Base-by-base conservation (phyloP, 257 asterid genomes). In the Rubia yunnanensis region DNA sequence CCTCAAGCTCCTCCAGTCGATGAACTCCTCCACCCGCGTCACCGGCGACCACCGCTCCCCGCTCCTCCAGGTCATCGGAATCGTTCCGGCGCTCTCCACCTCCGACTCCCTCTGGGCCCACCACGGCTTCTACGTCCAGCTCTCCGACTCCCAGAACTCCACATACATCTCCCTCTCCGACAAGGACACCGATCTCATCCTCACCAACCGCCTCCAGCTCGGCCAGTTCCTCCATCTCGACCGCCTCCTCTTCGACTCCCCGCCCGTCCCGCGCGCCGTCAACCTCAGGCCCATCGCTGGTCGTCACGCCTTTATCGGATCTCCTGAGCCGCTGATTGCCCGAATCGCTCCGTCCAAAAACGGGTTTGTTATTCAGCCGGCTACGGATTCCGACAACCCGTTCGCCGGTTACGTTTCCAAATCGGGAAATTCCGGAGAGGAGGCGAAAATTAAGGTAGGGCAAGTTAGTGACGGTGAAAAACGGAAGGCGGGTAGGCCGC, bases 31-130 rank as follows among this genome's bases (percentile, higher is more conserved):
- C 64, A 72, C 92, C 34, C 80, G 82, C 61, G 96, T 90, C 74
- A 75, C 95, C 80, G 99, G 97, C 39, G 97, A 88, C 92, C 97
- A 88, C 85, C 97, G 99, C 60, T 79, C 85, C 60, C 94, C 99
- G 15, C 91, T 94, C 76, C 91, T 94, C 66, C 99, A 94, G 72
- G 88, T 94, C 65, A 82, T 88, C 67, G 96, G 95, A 24, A 90
- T 94, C 2, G 80, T 90, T 0, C 99, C 99, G 0, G 96, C 97
- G 1, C 90, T 88, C 66, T 83, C 99, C 63, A 67, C 85, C 64
- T 49, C 84, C 54, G 90, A 88, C 63, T 85, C 99, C 1, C 81
- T 90, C 28, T 88, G 89, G 88, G 79, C 97, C 1, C 84, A 90
- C 81, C 73, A 86, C 52, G 99, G 99, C 0, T 94, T 90, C 72